Evolutionary conservation across 192 early-diverging fungal species (phyloP).

Genomic region (Coemansia aciculifera): DNA sequence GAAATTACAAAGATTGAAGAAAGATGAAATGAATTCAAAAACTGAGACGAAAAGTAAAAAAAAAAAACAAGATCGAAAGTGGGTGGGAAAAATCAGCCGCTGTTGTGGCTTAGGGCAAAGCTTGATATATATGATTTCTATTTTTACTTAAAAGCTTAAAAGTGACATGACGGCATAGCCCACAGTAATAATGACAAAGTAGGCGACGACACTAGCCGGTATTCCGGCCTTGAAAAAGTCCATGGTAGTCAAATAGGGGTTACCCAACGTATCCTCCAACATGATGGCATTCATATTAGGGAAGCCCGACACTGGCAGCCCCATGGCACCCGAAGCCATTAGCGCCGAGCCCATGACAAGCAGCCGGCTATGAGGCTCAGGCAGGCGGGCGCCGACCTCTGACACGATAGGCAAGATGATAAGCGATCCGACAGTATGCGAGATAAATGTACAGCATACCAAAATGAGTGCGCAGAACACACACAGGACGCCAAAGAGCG

Average conservation of each 20-base stretch:
- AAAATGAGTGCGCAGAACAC: conserved; percentile 79
- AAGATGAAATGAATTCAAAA: background rate
- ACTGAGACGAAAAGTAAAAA: background rate
- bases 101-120: background rate
- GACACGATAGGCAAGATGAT: conserved; percentile 96
- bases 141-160: conserved; percentile 56
- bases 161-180: conserved; percentile 75
- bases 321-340: conserved; percentile 89
- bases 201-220: conserved; percentile 71
- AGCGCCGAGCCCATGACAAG: conserved; percentile 83
- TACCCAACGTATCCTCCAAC: conserved; percentile 84
- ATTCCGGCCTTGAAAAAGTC: conserved; percentile 88
- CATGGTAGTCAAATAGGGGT: conserved; percentile 73
- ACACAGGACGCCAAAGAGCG: conserved; percentile 70
- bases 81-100: background rate
- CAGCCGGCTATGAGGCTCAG: conserved; percentile 74
- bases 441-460: conserved; percentile 89
- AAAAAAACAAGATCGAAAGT: background rate
- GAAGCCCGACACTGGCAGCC: conserved; percentile 89
- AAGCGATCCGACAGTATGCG: conserved; percentile 92
- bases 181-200: conserved; percentile 67
- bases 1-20: background rate
- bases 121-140: background rate
- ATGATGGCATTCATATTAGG: conserved; percentile 98
- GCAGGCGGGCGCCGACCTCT: conserved; percentile 77